A percentile compares a stretch with the other conserved stretches of the same genome.
Evolutionary conservation across 2,329 filamentous ascomycete genomes (phyloP).

Genomic region (Ceratocystis papillata): DNA sequence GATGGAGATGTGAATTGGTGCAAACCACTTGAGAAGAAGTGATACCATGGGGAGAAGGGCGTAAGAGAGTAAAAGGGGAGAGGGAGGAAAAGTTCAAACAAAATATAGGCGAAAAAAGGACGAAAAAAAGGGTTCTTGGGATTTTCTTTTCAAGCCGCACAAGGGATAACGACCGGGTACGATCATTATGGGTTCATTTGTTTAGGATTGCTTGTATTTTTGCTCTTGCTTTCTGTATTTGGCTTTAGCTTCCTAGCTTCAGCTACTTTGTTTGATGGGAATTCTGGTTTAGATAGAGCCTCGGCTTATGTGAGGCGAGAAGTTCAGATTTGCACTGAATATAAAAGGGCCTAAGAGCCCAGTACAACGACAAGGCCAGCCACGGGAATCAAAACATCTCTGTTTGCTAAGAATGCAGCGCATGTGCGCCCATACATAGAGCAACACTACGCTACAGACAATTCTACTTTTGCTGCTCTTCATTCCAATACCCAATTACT

Average conservation of each 20-base stretch:
- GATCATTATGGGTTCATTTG: conserved; percentile 5
- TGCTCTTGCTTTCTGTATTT: not conserved
- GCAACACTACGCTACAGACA: too few species aligned
- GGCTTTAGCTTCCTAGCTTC: not conserved
- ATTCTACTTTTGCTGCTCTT: not conserved
- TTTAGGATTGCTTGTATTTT: not conserved
- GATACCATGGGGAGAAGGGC: not conserved
- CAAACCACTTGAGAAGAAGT: not conserved
- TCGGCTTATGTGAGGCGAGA: conserved; percentile 2
- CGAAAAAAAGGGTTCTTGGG: conserved; percentile 1
- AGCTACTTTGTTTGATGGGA: conserved; percentile 10
- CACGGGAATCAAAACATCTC: not conserved
- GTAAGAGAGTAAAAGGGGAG: not conserved
- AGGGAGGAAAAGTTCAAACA: not conserved
- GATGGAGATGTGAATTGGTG: conserved; percentile 22
- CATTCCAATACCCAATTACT: conserved; percentile 12
- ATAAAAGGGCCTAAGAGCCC: not conserved
- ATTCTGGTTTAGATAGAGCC: conserved; percentile 14
- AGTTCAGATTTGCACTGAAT: conserved; percentile 10
- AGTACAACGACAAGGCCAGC: not conserved
- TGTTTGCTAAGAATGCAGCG: too few species aligned
- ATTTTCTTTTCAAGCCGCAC: conserved; percentile 15
- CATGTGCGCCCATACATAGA: too few species aligned
- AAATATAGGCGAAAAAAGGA: not conserved
- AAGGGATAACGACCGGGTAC: conserved; percentile 14